A percentile compares a stretch with the other conserved stretches of the same genome.
phyloP scores from a whole-genome alignment of 805 yeast genomes.

The Saturnispora gosingensis region DNA sequence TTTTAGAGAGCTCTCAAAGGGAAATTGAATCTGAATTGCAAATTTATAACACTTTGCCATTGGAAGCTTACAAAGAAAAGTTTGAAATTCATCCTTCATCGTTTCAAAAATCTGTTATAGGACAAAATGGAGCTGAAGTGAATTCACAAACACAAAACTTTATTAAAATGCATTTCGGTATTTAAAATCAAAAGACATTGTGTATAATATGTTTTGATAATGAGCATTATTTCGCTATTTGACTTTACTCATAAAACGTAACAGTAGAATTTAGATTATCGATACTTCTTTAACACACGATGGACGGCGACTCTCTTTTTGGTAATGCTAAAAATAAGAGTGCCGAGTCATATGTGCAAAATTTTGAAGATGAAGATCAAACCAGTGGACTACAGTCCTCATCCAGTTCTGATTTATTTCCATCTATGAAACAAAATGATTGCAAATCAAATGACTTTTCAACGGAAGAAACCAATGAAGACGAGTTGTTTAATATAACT shows the following conservation, averaged over 20 bases:
- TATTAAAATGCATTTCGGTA: background rate
- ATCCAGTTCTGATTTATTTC: background rate
- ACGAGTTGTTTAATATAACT: background rate
- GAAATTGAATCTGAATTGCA: background rate
- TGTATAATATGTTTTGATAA: background rate
- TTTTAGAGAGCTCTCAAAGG: background rate
- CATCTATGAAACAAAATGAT: background rate
- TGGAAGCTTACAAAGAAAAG: background rate
- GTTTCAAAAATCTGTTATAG: background rate
- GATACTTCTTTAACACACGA: background rate
- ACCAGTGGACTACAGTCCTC: background rate
- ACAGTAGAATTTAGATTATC: background rate
- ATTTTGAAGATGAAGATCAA: background rate
- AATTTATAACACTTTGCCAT: background rate
- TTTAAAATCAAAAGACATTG: background rate
- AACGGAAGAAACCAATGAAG: background rate
- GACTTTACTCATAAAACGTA: background rate
- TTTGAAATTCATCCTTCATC: background rate
- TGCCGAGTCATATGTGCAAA: background rate
- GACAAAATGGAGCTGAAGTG: background rate
- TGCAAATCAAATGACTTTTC: background rate
- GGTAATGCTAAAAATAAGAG: background rate
- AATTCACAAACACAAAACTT: background rate
- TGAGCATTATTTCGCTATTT: background rate
- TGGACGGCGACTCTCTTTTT: slow-evolving; percentile 6